Conservation (phyloP, 108 stramenopile genomes). For the Pseudonitzschia multistriata region DNA sequence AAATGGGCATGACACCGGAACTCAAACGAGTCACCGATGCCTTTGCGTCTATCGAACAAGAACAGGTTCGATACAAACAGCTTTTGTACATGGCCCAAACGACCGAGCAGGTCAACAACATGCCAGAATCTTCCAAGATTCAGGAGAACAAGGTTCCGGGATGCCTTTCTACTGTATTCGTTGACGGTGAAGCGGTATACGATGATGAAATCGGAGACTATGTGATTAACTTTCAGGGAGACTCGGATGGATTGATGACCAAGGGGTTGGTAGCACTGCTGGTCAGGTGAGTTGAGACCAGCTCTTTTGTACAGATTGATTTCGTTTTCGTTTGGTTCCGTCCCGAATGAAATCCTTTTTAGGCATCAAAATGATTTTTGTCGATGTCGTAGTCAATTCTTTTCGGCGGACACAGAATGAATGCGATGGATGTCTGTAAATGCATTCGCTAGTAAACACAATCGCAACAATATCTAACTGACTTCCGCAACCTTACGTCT, state of each 20-base stretch:
- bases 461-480: too few relatives aligned
- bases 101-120: conserved; percentile 44
- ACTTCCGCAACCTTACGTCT: too few relatives aligned
- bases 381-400: too few relatives aligned
- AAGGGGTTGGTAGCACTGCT: conserved; percentile 93
- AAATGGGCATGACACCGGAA: conserved; percentile 73
- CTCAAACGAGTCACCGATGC: conserved; percentile 72
- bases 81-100: conserved; percentile 89
- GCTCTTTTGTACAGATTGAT: background rate
- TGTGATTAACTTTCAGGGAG: conserved; percentile 80
- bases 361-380: too few relatives aligned
- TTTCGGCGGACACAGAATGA: too few relatives aligned
- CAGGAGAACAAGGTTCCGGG: conserved; percentile 91
- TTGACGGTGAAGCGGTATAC: conserved; percentile 55
- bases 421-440: too few relatives aligned
- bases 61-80: conserved; percentile 93
- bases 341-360: background rate
- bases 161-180: conserved; percentile 86
- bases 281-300: conserved; percentile 68
- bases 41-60: conserved; percentile 78
- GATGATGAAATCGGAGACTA: conserved; percentile 39
- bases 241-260: conserved; percentile 94
- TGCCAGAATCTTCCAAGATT: conserved; percentile 53
- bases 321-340: background rate
- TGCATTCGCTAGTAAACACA: too few relatives aligned